Evolutionary conservation across 2,329 filamentous ascomycete genomes (phyloP), one percentile per base, ranked within the genome.

Genomic region (Colletotrichum aenigma): DNA sequence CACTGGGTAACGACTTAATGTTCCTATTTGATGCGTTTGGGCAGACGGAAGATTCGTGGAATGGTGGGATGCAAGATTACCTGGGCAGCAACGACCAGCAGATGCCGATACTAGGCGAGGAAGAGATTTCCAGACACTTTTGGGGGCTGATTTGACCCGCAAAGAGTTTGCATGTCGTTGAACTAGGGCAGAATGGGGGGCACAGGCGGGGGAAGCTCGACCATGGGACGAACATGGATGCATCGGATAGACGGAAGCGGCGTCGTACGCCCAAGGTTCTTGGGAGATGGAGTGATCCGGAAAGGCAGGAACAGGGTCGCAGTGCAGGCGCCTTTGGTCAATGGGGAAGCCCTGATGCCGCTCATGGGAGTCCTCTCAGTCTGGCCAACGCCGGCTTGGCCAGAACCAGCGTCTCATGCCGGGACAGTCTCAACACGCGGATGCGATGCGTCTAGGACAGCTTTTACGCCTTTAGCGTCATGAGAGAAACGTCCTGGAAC

Each of bases 1-100:
- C 82, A 9, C 81, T 85, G 75, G 79, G 82, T 24, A 82, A 80
- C 26, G 83, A 85, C 5, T 77, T 86, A 1, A 74, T 85, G 18
- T 80, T 80, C 15, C 74, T 86, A 1, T 86, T 86, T 69, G 82
- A 85, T 52, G 80, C 81, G 0, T 82, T 85, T 24, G 83, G 80
- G 0, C 83, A 75, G 38, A 67, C 68, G 6, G 67, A 70, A 15
- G 75, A 75, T 0, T 21, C 61, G 0, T 75, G 71, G 71, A 12
- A 68, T 2, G 52, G 58, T 24, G 62, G 52, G 7, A 55, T 36
- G 60, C 71, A 74, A 15, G 72, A 38, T 9, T 74, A 62, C 3
- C 30, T 69, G 13, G 60, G 52, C 3, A 36, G 43, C 5, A 65
- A 32, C n/a, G 68, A 77, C 1, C 67, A 75, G 13, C 69, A 69